phyloP scores from a whole-genome alignment of 306 rosid genomes.

The Prunus mongolica region DNA sequence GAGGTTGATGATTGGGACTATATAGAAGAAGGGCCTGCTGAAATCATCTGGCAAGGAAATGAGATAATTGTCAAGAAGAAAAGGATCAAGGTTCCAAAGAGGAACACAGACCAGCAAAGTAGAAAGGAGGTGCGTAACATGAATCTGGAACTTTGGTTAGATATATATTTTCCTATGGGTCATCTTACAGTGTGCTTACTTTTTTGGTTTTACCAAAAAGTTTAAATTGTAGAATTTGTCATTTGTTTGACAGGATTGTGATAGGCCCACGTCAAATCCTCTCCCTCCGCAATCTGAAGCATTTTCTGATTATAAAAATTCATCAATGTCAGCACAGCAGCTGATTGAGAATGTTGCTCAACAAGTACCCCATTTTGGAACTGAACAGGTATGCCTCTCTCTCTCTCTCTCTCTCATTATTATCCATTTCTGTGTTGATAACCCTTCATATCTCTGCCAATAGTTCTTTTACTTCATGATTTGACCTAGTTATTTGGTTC shows the following conservation, averaged over 20 bases:
- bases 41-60: conserved; percentile 82
- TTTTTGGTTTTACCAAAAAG: conserved; percentile 1
- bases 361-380: conserved; percentile 88
- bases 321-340: conserved; percentile 32
- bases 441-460: background rate
- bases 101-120: conserved; percentile 12
- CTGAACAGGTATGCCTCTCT: conserved; percentile 57
- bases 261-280: conserved; percentile 83
- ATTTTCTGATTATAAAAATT: conserved; percentile 28
- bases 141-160: background rate
- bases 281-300: conserved; percentile 74
- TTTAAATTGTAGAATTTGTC: background rate
- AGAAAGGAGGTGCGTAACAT: conserved; percentile 29
- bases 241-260: conserved; percentile 33
- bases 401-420: background rate
- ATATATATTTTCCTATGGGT: background rate
- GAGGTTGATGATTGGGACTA: conserved; percentile 53
- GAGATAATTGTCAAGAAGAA: conserved; percentile 79
- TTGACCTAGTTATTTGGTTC: background rate
- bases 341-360: conserved; percentile 45
- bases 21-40: conserved; percentile 67
- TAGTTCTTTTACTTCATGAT: background rate
- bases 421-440: background rate
- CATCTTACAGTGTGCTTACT: background rate
- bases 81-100: conserved; percentile 50